Evolutionary conservation across 345 rosid genomes (phyloP).

Genomic region (Citrus hindsii): DNA sequence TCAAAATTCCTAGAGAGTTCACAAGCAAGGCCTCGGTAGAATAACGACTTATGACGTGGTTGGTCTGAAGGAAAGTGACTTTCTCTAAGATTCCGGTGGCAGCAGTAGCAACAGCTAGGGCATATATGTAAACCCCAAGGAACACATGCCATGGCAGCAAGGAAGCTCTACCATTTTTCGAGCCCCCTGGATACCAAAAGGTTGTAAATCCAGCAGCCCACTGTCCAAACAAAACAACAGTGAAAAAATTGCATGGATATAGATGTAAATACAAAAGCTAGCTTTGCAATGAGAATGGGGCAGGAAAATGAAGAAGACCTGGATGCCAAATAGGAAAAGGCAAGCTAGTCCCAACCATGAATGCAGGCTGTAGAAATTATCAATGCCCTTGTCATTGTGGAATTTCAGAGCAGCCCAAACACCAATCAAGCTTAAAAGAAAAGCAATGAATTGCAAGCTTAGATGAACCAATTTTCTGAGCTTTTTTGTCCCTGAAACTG

Average conservation of each 20-base stretch:
- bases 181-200: constrained; percentile 95
- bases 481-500: constrained; percentile 72
- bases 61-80: constrained; percentile 76
- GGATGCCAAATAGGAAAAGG: constrained; percentile 68
- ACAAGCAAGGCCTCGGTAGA: constrained; percentile 75
- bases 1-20: constrained; percentile 69
- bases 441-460: constrained; percentile 56
- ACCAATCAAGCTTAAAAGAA: constrained; percentile 66
- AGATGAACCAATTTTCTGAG: constrained; percentile 83
- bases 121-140: constrained; percentile 76
- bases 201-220: constrained; percentile 83
- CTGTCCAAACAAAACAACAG: constrained; percentile 35
- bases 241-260: neutral
- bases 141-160: constrained; percentile 92
- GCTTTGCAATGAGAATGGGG: neutral
- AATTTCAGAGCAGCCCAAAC: constrained; percentile 90
- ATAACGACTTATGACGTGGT: constrained; percentile 61
- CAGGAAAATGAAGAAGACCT: constrained; percentile 41
- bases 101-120: constrained; percentile 65
- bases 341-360: constrained; percentile 93
- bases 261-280: neutral
- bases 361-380: constrained; percentile 94
- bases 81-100: constrained; percentile 81
- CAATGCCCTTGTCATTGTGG: constrained; percentile 90
- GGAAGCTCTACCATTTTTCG: constrained; percentile 57